phyloP scores from a whole-genome alignment of 805 yeast genomes.

The Alloascoidea africana region DNA sequence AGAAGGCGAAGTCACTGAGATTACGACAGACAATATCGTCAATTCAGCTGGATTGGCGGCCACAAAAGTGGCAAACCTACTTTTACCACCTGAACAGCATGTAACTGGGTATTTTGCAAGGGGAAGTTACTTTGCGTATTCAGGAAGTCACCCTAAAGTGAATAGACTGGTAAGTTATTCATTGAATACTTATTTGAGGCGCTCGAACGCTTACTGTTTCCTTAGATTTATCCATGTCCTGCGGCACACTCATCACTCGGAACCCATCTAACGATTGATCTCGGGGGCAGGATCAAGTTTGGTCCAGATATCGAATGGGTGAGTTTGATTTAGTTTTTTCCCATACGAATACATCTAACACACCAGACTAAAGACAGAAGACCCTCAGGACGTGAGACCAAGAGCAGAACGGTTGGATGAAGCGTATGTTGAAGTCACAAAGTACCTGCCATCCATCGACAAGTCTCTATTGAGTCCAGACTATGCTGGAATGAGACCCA shows the following conservation, averaged over 20 bases:
- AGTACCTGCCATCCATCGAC: constrained; percentile 49
- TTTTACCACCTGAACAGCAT: constrained; percentile 49
- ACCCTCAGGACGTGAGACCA: constrained; percentile 31
- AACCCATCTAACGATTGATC: constrained; percentile 71
- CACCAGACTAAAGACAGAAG: constrained; percentile 10
- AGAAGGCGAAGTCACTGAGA: constrained; percentile 16
- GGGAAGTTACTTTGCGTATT: constrained; percentile 65
- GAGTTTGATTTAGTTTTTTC: neutral
- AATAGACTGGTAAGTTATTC: constrained; percentile 21
- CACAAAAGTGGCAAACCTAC: constrained; percentile 49
- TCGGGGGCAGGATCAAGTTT: constrained; percentile 65
- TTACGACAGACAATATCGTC: constrained; percentile 42
- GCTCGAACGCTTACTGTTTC: constrained; percentile 13
- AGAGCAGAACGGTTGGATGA: constrained; percentile 29
- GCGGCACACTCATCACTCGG: constrained; percentile 67
- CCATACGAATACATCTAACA: constrained; percentile 10
- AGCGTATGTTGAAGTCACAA: constrained; percentile 42
- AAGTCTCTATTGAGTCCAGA: constrained; percentile 40
- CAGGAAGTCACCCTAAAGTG: constrained; percentile 31
- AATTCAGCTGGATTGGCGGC: constrained; percentile 77
- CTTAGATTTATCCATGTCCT: constrained; percentile 60
- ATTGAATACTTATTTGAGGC: neutral
- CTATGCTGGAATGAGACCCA: constrained; percentile 79
- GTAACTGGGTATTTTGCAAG: constrained; percentile 56
- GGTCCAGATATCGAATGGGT: constrained; percentile 91